Evolutionary conservation across 192 early-diverging fungal genomes (phyloP), one percentile per base, ranked within the genome.

Genomic region (Ramicandelaber brevisporus): DNA sequence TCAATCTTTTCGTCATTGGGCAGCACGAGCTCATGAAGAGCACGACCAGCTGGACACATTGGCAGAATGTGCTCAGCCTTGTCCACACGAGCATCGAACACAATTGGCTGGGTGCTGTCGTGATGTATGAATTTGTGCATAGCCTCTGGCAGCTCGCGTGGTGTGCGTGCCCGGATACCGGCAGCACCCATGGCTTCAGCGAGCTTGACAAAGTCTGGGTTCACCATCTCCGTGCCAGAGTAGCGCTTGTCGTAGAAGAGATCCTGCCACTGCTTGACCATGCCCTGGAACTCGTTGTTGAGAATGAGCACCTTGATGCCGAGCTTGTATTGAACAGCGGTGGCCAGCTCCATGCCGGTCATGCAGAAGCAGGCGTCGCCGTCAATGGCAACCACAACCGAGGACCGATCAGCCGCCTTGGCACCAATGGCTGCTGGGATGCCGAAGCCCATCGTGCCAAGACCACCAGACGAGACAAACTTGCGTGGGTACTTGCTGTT

Each of bases 281-380:
- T 93, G 20, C 92, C 92, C 55, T 98, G 92, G 79, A 93, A 98
- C 37, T 86, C 80, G 50, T 98, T 98, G 65, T 98, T 95, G 15
- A 98, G 60, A 32, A 98, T 61, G 6, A 98, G 49, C 18, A 88
- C 78, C 66, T 98, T 98, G 48, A 89, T 86, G 22, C 70, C 77
- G 53, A 98, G 88, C 46, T 89, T 78, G 63, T 73, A 95, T 57
- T 93, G 84, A n/a, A 83, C 65, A 5, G 87, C 86, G 0, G 92
- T 98, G 44, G 80, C 82, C 51, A 98, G 50, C 48, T 98, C 92
- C 83, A 92, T 92, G 10, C 70, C 88, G 0, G 92, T 92, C 92
- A 98, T 98, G 15, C 70, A 86, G 65, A 98, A 87, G 16, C 78
- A 86, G 22, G 85, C 88, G 59, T 98, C 92, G 22, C 92, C 92